Evolutionary conservation across 305 asterid species (phyloP).

Genomic region (Ilex paraguariensis): DNA sequence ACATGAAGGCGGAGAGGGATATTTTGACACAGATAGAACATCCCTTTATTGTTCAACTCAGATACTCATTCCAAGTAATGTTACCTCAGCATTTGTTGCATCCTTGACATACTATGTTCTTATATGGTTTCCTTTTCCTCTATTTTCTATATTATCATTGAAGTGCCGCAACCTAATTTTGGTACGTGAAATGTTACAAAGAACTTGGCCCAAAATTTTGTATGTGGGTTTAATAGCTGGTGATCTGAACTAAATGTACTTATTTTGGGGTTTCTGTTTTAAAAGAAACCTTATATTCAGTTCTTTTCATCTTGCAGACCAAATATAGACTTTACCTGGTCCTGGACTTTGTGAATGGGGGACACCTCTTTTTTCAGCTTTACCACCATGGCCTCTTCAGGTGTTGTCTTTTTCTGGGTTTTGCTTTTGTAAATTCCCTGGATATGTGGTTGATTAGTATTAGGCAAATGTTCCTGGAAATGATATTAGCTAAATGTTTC

Average conservation of each 20-base stretch:
- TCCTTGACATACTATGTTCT: neutral
- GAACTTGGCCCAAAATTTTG: too few species aligned
- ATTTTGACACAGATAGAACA: conserved; percentile 49
- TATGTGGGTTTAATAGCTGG: too few species aligned
- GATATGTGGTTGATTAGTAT: conserved; percentile 3
- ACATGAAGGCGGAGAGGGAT: conserved; percentile 57
- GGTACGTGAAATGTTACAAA: too few species aligned
- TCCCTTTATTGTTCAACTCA: conserved; percentile 45
- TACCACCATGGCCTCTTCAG: conserved; percentile 43
- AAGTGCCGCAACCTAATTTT: neutral
- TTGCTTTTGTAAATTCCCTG: conserved; percentile 4
- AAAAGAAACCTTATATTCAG: neutral
- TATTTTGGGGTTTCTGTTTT: too few species aligned
- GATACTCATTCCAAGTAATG: conserved; percentile 48
- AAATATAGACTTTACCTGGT: conserved; percentile 44
- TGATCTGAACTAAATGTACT: too few species aligned
- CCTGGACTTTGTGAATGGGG: conserved; percentile 44
- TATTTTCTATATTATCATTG: neutral
- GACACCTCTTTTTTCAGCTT: conserved; percentile 44
- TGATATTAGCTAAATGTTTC: conserved; percentile 9
- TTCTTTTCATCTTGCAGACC: conserved; percentile 26
- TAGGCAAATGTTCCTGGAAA: conserved; percentile 6
- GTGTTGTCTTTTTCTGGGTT: conserved; percentile 11
- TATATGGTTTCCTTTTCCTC: neutral
- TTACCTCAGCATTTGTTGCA: neutral